Conservation (phyloP, 805 yeast genomes). For the Zygoascus tannicola region DNA sequence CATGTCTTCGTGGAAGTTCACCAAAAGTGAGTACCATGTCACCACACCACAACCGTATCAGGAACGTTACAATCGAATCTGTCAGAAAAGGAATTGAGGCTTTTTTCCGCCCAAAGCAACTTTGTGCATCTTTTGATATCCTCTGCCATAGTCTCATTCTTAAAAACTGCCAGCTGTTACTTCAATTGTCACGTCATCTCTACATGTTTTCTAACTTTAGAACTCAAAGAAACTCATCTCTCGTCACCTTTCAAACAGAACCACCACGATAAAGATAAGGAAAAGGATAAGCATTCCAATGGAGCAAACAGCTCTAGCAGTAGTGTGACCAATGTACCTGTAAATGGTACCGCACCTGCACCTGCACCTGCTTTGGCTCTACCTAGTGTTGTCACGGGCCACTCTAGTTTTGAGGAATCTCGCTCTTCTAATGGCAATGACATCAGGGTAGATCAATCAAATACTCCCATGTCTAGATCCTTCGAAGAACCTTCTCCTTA, state of each 20-base stretch:
- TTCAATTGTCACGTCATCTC: too few species aligned
- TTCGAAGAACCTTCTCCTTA: background rate
- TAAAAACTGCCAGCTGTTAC: too few species aligned
- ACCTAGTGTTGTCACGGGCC: constrained; percentile 15
- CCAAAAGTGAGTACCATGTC: too few species aligned
- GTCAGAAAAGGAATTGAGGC: too few species aligned
- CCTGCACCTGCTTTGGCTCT: constrained; percentile 1
- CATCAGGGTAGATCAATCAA: background rate
- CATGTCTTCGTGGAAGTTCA: too few species aligned
- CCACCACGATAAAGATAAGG: constrained; percentile 5
- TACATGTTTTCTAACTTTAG: too few species aligned
- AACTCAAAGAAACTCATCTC: constrained; percentile 34
- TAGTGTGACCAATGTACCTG: constrained; percentile 11
- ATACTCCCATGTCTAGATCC: background rate
- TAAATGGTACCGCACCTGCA: background rate
- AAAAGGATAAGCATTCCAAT: background rate
- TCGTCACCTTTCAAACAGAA: constrained; percentile 22
- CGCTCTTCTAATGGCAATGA: background rate
- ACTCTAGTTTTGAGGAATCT: constrained; percentile 4
- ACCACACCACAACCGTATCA: too few species aligned
- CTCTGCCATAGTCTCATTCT: too few species aligned
- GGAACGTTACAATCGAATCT: too few species aligned
- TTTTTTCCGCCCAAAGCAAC: too few species aligned
- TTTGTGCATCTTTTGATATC: too few species aligned
- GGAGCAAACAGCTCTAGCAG: background rate